Percentiles rank a stretch among this genome's conserved stretches.
Conservation (phyloP, 495 filamentous ascomycete genomes). For the Podospora sp. region DNA sequence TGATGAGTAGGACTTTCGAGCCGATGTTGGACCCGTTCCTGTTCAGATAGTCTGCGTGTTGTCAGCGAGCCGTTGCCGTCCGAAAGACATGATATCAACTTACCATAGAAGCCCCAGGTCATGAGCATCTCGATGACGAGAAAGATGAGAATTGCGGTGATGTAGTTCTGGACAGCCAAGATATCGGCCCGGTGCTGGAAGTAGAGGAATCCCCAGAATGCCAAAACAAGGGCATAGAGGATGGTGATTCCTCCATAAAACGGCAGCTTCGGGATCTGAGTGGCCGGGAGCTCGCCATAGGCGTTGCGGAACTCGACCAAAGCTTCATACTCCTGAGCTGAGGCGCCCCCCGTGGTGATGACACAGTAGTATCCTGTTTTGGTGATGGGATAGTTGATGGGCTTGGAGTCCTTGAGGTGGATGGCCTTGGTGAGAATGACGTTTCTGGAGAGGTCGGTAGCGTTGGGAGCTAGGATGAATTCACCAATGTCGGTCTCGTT, state of each 20-base stretch:
- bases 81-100: background rate
- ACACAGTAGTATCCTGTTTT: constrained; percentile 98
- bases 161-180: constrained; percentile 98
- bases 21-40: constrained; percentile 80
- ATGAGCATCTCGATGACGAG: constrained; percentile 93
- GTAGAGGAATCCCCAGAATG: constrained; percentile 95
- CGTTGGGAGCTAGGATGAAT: constrained; percentile 78
- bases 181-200: constrained; percentile 93
- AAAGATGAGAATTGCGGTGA: constrained; percentile 95
- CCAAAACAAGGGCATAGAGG: constrained; percentile 83
- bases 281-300: constrained; percentile 92
- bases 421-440: constrained; percentile 77
- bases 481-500: constrained; percentile 73
- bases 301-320: constrained; percentile 92
- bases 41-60: constrained; percentile 77
- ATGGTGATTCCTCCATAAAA: constrained; percentile 97
- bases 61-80: constrained; percentile 24
- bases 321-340: constrained; percentile 67
- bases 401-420: constrained; percentile 72
- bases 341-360: constrained; percentile 65
- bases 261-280: constrained; percentile 94
- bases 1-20: constrained; percentile 80
- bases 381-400: constrained; percentile 78
- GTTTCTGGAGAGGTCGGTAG: constrained; percentile 65
- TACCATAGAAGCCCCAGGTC: constrained; percentile 95